phyloP scores from a whole-genome alignment of 495 filamentous ascomycete species.

The Penicillium manginii region DNA sequence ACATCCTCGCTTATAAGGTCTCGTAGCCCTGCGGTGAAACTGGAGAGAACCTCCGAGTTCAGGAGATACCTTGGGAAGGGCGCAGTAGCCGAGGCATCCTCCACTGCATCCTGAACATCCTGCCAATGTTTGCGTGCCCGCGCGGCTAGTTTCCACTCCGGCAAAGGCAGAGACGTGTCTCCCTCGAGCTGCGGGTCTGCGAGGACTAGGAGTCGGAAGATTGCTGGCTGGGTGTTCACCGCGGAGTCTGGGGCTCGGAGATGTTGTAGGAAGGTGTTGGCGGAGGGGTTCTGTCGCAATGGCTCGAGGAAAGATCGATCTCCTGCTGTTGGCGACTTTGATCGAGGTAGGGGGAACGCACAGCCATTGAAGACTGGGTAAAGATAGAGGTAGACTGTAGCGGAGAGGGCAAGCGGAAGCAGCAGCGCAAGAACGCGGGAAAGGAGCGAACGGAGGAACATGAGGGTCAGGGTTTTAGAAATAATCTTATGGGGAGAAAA shows the following conservation, averaged over 20 bases:
- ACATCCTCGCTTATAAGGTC: slow-evolving; percentile 65
- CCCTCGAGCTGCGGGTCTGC: slow-evolving; percentile 96
- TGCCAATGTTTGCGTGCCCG: slow-evolving; percentile 58
- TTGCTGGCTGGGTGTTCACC: slow-evolving; percentile 36
- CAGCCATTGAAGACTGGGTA: slow-evolving; percentile 85
- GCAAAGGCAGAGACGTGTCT: slow-evolving; percentile 75
- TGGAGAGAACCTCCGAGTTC: slow-evolving; percentile 34
- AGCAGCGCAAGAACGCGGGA: slow-evolving; percentile 66
- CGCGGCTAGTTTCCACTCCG: slow-evolving; percentile 62
- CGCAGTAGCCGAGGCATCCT: slow-evolving; percentile 20
- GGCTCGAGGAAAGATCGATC: slow-evolving; percentile 13
- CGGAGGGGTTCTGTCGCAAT: slow-evolving; percentile 35
- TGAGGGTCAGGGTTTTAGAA: slow-evolving; percentile 28
- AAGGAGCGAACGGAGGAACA: slow-evolving; percentile 61
- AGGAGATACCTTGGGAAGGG: slow-evolving; percentile 21
- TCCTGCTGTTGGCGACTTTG: slow-evolving; percentile 5
- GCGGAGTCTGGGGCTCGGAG: slow-evolving; percentile 28
- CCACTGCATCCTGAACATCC: slow-evolving; percentile 31
- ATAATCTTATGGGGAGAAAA: slow-evolving; percentile 14
- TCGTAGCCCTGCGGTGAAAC: slow-evolving; percentile 51
- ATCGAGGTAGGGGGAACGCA: slow-evolving; percentile 69
- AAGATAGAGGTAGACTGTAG: slow-evolving; percentile 80
- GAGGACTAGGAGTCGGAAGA: slow-evolving; percentile 89
- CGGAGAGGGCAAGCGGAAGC: slow-evolving; percentile 67
- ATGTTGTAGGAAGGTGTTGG: slow-evolving; percentile 55